Evolutionary conservation across 805 yeast species (phyloP).

Genomic region (Sungouiella blattae): DNA sequence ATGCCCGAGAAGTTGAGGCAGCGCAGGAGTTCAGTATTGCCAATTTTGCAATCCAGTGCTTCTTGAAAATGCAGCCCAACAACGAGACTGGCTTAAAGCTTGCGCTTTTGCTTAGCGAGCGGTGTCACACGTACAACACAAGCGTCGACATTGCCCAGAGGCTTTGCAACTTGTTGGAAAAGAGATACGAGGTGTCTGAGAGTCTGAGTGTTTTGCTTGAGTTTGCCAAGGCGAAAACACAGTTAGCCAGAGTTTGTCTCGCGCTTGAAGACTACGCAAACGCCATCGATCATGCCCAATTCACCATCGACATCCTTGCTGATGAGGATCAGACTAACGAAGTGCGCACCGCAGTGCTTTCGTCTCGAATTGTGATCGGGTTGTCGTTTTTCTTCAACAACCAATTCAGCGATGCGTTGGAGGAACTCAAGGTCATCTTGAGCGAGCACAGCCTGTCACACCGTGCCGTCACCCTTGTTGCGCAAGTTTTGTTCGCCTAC

Average conservation of each 20-base stretch:
- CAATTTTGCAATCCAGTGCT: slow-evolving; percentile 61
- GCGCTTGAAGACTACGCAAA: slow-evolving; percentile 53
- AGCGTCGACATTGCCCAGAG: slow-evolving; percentile 49
- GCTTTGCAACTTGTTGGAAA: slow-evolving; percentile 50
- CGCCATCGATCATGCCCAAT: slow-evolving; percentile 61
- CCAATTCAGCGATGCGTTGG: slow-evolving; percentile 63
- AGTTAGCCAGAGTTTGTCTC: slow-evolving; percentile 65
- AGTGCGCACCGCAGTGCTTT: slow-evolving; percentile 36
- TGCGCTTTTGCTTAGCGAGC: slow-evolving; percentile 59
- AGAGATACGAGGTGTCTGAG: slow-evolving; percentile 54
- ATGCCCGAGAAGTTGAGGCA: slow-evolving; percentile 53
- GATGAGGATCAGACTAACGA: slow-evolving; percentile 27
- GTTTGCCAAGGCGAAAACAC: slow-evolving; percentile 62
- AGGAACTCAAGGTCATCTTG: slow-evolving; percentile 63
- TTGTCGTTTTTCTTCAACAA: slow-evolving; percentile 61
- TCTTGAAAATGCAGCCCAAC: slow-evolving; percentile 57
- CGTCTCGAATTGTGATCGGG: slow-evolving; percentile 71
- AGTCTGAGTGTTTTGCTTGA: slow-evolving; percentile 41
- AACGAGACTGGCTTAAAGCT: slow-evolving; percentile 57
- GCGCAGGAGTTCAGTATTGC: slow-evolving; percentile 67
- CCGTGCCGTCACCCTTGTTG: slow-evolving; percentile 65
- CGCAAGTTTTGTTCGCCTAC: slow-evolving; percentile 76
- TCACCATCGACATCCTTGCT: slow-evolving; percentile 48
- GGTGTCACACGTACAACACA: slow-evolving; percentile 57
- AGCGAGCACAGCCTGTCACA: slow-evolving; percentile 50